Conservation (phyloP, 2,329 filamentous ascomycete species). For the Raffaelea ambrosiae region DNA sequence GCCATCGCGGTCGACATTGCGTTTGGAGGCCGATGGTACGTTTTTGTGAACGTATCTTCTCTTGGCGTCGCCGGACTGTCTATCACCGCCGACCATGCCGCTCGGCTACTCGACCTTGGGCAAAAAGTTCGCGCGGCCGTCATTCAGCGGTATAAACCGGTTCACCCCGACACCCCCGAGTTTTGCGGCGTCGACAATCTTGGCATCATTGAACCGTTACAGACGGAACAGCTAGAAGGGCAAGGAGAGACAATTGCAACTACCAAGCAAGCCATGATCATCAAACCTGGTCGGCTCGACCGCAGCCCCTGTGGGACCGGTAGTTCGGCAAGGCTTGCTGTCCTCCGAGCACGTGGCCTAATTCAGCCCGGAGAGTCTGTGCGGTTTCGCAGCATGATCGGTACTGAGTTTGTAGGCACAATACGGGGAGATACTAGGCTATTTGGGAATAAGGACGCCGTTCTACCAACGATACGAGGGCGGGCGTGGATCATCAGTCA, state of each 20-base stretch:
- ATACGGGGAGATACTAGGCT: not conserved
- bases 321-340: not conserved
- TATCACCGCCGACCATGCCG: not conserved
- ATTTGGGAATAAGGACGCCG: not conserved
- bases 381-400: not conserved
- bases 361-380: not conserved
- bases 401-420: not conserved
- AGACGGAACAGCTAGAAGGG: not conserved
- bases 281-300: not conserved
- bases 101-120: not conserved
- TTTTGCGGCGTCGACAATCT: not conserved
- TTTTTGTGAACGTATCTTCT: not conserved
- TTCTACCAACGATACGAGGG: not conserved
- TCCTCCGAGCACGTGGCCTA: not conserved
- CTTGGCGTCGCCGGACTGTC: not conserved
- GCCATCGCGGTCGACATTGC: not conserved
- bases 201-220: not conserved
- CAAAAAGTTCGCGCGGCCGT: not conserved
- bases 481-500: not conserved
- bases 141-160: not conserved
- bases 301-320: constrained; percentile 1
- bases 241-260: not conserved
- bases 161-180: not conserved
- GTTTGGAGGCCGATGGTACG: not conserved
- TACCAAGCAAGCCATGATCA: not conserved